Percentiles rank a stretch among this genome's conserved stretches.
Conservation (phyloP, 202 grass and related monocot species). For the Zizania palustris region DNA sequence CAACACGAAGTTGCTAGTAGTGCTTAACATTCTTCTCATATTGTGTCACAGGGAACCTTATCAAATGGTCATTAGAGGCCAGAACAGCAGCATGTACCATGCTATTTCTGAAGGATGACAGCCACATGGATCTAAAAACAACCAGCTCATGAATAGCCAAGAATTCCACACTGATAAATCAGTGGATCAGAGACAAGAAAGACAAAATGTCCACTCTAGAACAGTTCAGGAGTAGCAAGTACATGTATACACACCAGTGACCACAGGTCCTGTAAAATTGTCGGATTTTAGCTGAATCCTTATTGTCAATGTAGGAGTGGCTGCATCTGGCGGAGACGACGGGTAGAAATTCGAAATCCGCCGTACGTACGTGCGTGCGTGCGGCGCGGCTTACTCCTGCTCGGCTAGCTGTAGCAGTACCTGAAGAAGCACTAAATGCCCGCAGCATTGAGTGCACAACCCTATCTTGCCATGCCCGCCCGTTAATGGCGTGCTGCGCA, state of each 20-base stretch:
- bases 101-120: not conserved
- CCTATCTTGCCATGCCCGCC: not conserved
- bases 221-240: not conserved
- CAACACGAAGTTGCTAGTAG: not conserved
- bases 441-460: too few relatives aligned
- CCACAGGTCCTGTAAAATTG: not conserved
- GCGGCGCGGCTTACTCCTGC: too few relatives aligned
- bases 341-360: too few relatives aligned
- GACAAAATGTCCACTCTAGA: not conserved
- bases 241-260: too few relatives aligned
- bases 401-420: too few relatives aligned
- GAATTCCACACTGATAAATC: not conserved
- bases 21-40: not conserved
- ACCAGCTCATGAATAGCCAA: not conserved
- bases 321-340: too few relatives aligned
- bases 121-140: conserved; percentile 2
- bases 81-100: not conserved
- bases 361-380: too few relatives aligned
- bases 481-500: conserved; percentile 37
- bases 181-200: not conserved
- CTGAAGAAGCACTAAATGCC: too few relatives aligned
- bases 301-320: not conserved
- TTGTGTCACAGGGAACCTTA: not conserved
- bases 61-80: not conserved
- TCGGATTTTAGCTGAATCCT: not conserved